Percentiles rank a stretch among this genome's conserved stretches.
phyloP scores from a whole-genome alignment of 495 filamentous ascomycete genomes.

The Tuber calosporum region DNA sequence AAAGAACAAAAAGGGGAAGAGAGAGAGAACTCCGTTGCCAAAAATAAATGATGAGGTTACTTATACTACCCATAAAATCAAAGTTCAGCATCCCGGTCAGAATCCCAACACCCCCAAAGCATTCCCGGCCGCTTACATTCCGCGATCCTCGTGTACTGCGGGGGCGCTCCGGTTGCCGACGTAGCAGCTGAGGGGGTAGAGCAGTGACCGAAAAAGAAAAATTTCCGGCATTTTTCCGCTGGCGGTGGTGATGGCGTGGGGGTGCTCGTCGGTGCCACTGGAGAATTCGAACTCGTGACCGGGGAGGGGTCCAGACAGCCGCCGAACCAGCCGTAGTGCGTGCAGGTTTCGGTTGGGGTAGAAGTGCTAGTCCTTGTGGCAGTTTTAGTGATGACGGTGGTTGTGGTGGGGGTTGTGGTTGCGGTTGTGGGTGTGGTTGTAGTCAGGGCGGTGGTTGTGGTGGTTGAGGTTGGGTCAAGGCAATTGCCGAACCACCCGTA shows the following conservation, averaged over 20 bases:
- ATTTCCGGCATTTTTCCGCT: constrained; percentile 28
- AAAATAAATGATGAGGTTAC: neutral
- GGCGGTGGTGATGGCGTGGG: constrained; percentile 39
- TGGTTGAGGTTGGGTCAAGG: constrained; percentile 47
- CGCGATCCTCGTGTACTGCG: constrained; percentile 3
- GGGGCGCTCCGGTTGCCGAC: constrained; percentile 3
- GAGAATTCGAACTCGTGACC: constrained; percentile 29
- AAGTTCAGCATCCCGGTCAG: constrained; percentile 16
- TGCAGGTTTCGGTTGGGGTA: constrained; percentile 47
- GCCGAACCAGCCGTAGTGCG: constrained; percentile 53
- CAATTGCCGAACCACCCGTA: constrained; percentile 58
- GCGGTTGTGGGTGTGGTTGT: constrained; percentile 22
- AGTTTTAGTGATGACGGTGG: constrained; percentile 40
- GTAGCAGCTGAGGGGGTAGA: constrained; percentile 10
- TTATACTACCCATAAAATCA: constrained; percentile 3
- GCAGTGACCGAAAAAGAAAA: constrained; percentile 19
- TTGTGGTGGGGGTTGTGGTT: constrained; percentile 44
- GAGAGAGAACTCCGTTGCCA: constrained; percentile 2
- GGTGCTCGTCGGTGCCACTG: constrained; percentile 19
- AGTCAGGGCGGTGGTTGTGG: constrained; percentile 10
- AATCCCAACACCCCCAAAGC: constrained; percentile 24
- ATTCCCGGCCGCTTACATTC: constrained; percentile 16
- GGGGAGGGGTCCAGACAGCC: constrained; percentile 51
- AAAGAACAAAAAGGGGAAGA: neutral
- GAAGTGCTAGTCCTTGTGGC: constrained; percentile 42